Evolutionary conservation across 306 rosid species (phyloP).

Genomic region (Lathyrus sativus): DNA sequence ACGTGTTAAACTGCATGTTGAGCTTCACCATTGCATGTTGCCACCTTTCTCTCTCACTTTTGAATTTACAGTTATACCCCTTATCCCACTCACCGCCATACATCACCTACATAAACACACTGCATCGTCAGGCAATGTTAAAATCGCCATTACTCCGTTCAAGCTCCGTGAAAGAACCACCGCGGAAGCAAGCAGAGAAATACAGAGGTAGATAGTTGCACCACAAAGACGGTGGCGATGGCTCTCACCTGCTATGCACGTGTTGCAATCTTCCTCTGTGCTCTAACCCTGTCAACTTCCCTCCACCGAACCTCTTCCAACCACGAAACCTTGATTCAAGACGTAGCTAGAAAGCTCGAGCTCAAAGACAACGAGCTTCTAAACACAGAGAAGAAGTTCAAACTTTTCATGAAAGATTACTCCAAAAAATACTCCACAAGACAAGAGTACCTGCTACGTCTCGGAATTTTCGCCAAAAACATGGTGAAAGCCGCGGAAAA

Average conservation of each 20-base stretch:
- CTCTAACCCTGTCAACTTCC: constrained; percentile 4
- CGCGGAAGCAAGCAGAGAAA: neutral
- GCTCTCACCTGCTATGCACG: constrained; percentile 43
- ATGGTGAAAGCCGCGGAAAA: constrained; percentile 70
- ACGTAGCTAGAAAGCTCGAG: constrained; percentile 41
- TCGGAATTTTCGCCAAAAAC: constrained; percentile 66
- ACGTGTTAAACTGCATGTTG: constrained; percentile 51
- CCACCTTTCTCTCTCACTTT: constrained; percentile 25
- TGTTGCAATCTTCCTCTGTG: constrained; percentile 43
- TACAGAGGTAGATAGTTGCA: neutral
- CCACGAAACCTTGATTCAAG: constrained; percentile 38
- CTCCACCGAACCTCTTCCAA: neutral
- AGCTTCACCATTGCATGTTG: constrained; percentile 29
- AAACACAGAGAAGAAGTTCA: constrained; percentile 63
- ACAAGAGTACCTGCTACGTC: constrained; percentile 76
- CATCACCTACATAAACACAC: neutral
- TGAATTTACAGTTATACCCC: constrained; percentile 23
- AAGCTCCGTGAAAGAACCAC: neutral
- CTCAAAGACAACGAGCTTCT: constrained; percentile 37
- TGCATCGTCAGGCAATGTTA: neutral
- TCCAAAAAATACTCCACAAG: constrained; percentile 60
- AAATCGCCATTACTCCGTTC: constrained; percentile 7
- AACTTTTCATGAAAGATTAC: constrained; percentile 60
- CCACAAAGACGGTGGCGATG: constrained; percentile 1
- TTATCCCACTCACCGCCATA: neutral